Evolutionary conservation across 73 alveolate species (phyloP), one percentile per base, ranked within the genome.

Genomic region (Effrenium voratum): DNA sequence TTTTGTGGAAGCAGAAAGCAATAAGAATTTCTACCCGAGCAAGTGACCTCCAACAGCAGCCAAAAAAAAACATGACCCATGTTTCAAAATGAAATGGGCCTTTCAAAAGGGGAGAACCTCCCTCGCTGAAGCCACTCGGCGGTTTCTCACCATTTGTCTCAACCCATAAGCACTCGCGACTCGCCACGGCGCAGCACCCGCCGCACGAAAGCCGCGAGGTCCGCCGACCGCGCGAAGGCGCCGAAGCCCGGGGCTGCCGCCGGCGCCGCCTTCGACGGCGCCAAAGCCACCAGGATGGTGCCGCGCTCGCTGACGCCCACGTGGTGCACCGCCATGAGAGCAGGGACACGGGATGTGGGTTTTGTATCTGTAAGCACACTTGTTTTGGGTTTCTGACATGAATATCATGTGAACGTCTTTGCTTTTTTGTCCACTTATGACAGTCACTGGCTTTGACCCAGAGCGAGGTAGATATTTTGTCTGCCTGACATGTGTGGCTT

Each of bases 251-350:
- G 41, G 30, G 92, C 68, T 0, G 12, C 73, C 22, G 75, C n/a
- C 26, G 12, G 50, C 45, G 36, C 92, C n/a, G n/a, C n/a, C n/a
- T n/a, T n/a, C 32, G 40, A 10, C 6, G 96, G 96, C 3, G 96
- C 86, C 4, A 90, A 55, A 1, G 86, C 96, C 50, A 75, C 85
- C 87, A 90, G 63, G 73, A 90, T 90, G 76, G 46, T 90, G 63
- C 96, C 96, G 40, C 96, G 96, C 79, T 90, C 52, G 96, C 96
- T 90, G 49, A 90, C 52, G 86, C 76, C 79, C 55, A 90, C 86
- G 63, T 90, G 55, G 73, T 16, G 73, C 75, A 81, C n/a, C 16
- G 15, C 16, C 40, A 40, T 0, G 28, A 22, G 72, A 57, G 3
- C 16, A 57, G 3, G 16, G 28, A 1, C n/a, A 57, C 1, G 28